Evolutionary conservation across 129 eudicot species (phyloP).

Genomic region (Escallonia rubra): DNA sequence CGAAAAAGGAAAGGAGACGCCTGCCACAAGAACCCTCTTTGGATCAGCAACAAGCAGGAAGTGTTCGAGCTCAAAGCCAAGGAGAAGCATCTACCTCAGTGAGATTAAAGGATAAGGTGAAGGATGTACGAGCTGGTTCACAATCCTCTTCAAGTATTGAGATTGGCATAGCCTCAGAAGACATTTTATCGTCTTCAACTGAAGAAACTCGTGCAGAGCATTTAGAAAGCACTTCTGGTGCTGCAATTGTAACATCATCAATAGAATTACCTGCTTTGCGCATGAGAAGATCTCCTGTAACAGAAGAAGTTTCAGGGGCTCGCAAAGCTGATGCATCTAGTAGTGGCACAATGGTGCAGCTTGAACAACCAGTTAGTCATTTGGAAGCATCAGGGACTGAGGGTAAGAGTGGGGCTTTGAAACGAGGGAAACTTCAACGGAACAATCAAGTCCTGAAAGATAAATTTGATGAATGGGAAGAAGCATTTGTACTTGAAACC

Average conservation of each 20-base stretch:
- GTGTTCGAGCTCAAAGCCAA: conserved; percentile 3
- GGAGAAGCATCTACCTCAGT: conserved; percentile 14
- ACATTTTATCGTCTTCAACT: conserved; percentile 10
- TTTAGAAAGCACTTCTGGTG: conserved; percentile 21
- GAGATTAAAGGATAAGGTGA: conserved; percentile 26
- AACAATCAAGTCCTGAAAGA: conserved; percentile 52
- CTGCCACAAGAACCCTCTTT: conserved; percentile 17
- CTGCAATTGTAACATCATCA: conserved; percentile 18
- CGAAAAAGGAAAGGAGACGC: conserved; percentile 22
- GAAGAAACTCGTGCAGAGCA: conserved; percentile 15
- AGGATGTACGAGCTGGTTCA: conserved; percentile 20
- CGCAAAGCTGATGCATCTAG: conserved; percentile 31
- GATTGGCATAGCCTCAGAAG: conserved; percentile 19
- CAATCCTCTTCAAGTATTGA: conserved; percentile 33
- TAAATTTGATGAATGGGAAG: conserved; percentile 94
- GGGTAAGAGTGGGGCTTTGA: conserved; percentile 30
- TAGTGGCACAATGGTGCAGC: conserved; percentile 24
- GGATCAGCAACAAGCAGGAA: conserved; percentile 7
- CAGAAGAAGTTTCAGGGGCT: conserved; percentile 28
- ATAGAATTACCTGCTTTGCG: conserved; percentile 38
- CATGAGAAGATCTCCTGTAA: conserved; percentile 54
- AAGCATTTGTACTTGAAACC: conserved; percentile 67
- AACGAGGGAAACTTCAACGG: conserved; percentile 52
- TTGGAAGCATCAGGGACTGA: conserved; percentile 8
- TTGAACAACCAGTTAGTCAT: conserved; percentile 18